A percentile compares a stretch with the other conserved stretches of the same genome.
These are phyloP conservation scores for Arctium minus DNA, from an alignment of 129 eudicot species.

Conservation along the genomic window DNA sequence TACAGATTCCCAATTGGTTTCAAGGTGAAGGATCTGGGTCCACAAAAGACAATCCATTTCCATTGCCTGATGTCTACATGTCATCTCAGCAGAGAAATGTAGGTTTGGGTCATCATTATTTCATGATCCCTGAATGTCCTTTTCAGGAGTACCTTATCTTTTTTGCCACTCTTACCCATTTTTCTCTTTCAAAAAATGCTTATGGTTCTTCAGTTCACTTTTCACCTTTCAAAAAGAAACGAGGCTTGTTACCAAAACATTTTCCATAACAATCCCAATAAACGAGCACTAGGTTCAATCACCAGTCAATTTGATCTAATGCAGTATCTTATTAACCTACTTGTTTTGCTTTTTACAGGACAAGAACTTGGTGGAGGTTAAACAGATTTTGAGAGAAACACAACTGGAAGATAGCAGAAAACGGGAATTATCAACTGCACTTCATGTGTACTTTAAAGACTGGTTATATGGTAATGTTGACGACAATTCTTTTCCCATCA, in stretches of 20 bases:
- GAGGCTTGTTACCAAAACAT: no score
- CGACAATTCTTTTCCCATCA: background rate
- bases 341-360: slow-evolving; percentile 42
- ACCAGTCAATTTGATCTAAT: no score
- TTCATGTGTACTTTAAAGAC: slow-evolving; percentile 87
- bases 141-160: background rate
- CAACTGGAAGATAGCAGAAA: slow-evolving; percentile 82
- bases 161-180: background rate
- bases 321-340: background rate
- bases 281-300: no score
- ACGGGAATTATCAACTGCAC: slow-evolving; percentile 77
- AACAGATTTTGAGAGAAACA: slow-evolving; percentile 72
- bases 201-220: background rate
- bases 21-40: slow-evolving; percentile 61
- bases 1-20: slow-evolving; percentile 90
- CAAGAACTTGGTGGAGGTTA: slow-evolving; percentile 72
- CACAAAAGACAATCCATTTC: slow-evolving; percentile 89
- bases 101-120: slow-evolving; percentile 7
- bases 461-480: slow-evolving; percentile 85
- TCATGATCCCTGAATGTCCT: background rate
- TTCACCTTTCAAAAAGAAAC: background rate
- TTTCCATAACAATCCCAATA: no score
- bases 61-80: slow-evolving; percentile 81
- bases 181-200: background rate
- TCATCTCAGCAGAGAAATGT: slow-evolving; percentile 80